phyloP scores from a whole-genome alignment of 495 filamentous ascomycete genomes.

The Aspergillus nanangensis region DNA sequence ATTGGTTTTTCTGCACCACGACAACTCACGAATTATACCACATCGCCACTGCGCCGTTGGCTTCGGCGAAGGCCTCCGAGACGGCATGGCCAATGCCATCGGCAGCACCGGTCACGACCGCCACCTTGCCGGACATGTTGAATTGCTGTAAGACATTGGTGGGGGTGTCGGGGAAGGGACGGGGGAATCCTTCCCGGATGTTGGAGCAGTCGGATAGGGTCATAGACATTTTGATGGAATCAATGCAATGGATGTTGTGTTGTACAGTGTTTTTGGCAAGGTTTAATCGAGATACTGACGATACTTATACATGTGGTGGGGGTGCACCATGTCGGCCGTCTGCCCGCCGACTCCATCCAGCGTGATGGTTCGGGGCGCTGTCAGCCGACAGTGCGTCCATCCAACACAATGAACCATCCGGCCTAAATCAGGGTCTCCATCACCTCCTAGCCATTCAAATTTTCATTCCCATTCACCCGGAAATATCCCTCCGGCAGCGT shows the following conservation, averaged over 20 bases:
- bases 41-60: background rate
- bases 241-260: background rate
- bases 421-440: too few species aligned
- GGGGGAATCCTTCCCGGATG: constrained; percentile 2
- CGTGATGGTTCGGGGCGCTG: too few species aligned
- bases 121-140: constrained; percentile 56
- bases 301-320: background rate
- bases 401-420: too few species aligned
- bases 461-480: too few species aligned
- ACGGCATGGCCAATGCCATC: constrained; percentile 12
- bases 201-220: background rate
- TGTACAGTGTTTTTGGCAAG: background rate
- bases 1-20: background rate
- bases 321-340: too few species aligned
- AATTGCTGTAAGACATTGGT: constrained; percentile 15
- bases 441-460: too few species aligned
- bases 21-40: background rate
- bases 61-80: constrained; percentile 1
- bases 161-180: background rate
- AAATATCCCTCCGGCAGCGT: too few species aligned
- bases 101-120: constrained; percentile 56
- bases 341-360: too few species aligned
- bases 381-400: too few species aligned
- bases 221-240: constrained; percentile 3
- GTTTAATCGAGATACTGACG: too few species aligned